These are phyloP conservation scores for Fusarium burgessii DNA, from an alignment of 2,329 filamentous ascomycete species.

Conservation along the genomic window DNA sequence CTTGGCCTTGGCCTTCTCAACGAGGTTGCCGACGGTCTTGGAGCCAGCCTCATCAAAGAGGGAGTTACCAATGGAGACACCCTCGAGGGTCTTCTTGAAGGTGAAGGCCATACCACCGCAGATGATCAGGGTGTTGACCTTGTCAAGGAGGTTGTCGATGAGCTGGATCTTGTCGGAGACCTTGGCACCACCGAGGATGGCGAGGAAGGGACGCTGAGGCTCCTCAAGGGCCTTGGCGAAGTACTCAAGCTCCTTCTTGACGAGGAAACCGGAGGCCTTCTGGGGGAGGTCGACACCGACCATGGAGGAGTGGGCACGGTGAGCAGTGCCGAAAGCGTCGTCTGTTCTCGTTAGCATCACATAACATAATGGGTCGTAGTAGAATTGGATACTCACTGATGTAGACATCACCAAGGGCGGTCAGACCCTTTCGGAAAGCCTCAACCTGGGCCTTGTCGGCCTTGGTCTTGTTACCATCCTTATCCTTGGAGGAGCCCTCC, in stretches of 20 bases:
- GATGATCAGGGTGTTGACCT: constrained; percentile 96
- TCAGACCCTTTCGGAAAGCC: constrained; percentile 94
- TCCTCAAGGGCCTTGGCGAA: constrained; percentile 96
- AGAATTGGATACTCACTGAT: constrained; percentile 77
- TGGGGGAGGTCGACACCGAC: constrained; percentile 95
- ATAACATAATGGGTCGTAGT: neutral
- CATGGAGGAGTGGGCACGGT: constrained; percentile 99
- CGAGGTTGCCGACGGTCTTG: constrained; percentile 88
- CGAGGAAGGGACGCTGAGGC: constrained; percentile 95
- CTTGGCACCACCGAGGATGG: constrained; percentile 98
- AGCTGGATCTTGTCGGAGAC: constrained; percentile 99
- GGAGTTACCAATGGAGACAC: constrained; percentile 87
- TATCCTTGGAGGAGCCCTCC: constrained; percentile 95
- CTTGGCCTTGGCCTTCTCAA: constrained; percentile 97
- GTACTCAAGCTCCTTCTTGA: constrained; percentile 99
- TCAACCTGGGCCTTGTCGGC: constrained; percentile 93
- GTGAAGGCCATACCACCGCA: constrained; percentile 99
- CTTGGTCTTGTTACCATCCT: constrained; percentile 96
- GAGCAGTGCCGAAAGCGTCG: constrained; percentile 97
- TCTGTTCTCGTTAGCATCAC: constrained; percentile 64
- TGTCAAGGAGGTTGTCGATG: constrained; percentile 98
- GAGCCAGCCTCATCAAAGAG: constrained; percentile 94
- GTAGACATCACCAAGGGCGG: constrained; percentile 93
- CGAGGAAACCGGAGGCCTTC: constrained; percentile 97
- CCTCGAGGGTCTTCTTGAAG: constrained; percentile 98